Percentiles rank a stretch among this genome's conserved stretches.
phyloP scores from a whole-genome alignment of 306 rosid species.

The Acmispon strigosus region DNA sequence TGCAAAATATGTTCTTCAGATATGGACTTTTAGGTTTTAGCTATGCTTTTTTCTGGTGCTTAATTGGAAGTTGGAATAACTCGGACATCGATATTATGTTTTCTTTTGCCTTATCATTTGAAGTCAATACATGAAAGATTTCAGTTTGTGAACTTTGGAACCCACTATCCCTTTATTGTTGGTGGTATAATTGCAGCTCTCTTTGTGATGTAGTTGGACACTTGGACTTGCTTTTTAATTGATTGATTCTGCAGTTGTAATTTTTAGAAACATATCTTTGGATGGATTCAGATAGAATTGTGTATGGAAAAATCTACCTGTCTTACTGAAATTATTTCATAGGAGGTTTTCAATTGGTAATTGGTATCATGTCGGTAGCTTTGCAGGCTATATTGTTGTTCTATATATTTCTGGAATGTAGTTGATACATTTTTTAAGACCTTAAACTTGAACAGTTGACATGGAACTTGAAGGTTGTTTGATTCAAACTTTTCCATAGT shows the following conservation, averaged over 20 bases:
- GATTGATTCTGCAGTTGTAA: background rate
- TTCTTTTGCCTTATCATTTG: background rate
- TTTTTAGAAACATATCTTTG: background rate
- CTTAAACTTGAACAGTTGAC: background rate
- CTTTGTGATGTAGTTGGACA: background rate
- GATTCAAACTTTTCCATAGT: background rate
- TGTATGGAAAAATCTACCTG: background rate
- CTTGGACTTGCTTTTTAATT: background rate
- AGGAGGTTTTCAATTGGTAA: background rate
- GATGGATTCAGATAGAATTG: background rate
- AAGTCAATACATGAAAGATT: background rate
- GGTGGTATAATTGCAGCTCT: background rate
- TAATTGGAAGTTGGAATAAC: slow-evolving; percentile 19
- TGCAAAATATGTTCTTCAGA: background rate
- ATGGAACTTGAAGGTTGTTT: background rate
- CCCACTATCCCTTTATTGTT: background rate
- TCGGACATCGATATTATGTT: background rate
- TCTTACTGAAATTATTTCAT: background rate
- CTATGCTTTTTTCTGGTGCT: background rate
- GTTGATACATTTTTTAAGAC: background rate
- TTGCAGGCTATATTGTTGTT: slow-evolving; percentile 7
- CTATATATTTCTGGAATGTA: background rate
- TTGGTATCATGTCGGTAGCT: background rate
- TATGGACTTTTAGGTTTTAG: slow-evolving; percentile 4
- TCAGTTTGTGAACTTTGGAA: slow-evolving; percentile 20